Base-by-base conservation (phyloP, 768 basidiomycete species). In the Rhizopogon vinicolor region DNA sequence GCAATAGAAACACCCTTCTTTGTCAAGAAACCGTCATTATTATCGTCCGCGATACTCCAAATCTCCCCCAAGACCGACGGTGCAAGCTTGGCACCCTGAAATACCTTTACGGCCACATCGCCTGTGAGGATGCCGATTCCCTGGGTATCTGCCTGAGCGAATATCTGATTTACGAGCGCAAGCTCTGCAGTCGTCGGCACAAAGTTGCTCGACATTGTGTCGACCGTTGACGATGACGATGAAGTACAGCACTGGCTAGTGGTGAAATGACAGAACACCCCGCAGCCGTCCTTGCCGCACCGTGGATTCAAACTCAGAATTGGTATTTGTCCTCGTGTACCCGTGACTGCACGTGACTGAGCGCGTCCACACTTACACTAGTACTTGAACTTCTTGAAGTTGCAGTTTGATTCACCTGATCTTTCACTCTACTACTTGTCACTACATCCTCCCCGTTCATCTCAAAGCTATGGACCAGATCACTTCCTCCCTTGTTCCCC, bases 11-110 rank as follows among this genome's bases (percentile, higher is more conserved):
- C 91, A 43, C 91, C 90, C 66, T 91, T 94, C 60, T 82, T 85
- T 10, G 93, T 87, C 52, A 99, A 81, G 74, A 87, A 93, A 2
- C 97, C 97, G 58, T 91, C 91, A 76, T 98, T 95, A 33, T 94
- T 87, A 53, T 89, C 86, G 75, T 99, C 97, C 49, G 93, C 87
- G 56, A 98, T 74, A 56, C 77, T 82, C 96, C 97, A 99, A 60
- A 99, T 87, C 74, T 97, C 92, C 44, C 95, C 92, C 58, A 99
- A 84, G 37, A 81, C 79, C 16, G 80, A 75, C 8, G 92, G 86
- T 40, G 84, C 74, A 57, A 98, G 82, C 65, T 89, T 86, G 52
- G 95, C 87, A 55, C 90, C 87, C 57, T 83, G 78, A 64, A 98
- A 93, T 57, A 95, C 78, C 67, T 81, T 84, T 68, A 97, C 87